Conservation (phyloP, 148 eudicot genomes). For the Selenicereus undatus region DNA sequence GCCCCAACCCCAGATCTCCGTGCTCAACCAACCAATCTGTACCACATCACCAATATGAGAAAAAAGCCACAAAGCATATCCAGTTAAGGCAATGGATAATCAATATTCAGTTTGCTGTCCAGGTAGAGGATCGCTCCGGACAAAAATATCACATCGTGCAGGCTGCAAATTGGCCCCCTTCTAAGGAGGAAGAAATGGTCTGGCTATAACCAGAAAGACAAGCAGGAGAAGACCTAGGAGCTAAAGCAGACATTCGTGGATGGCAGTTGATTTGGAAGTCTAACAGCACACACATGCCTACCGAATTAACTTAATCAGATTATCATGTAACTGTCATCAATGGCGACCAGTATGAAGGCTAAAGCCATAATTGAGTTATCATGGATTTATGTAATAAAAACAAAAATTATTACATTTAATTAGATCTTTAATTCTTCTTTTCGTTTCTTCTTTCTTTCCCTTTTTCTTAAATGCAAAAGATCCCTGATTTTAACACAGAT, state of each 20-base stretch:
- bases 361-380: too few species aligned
- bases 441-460: too few species aligned
- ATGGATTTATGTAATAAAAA: too few species aligned
- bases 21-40: too few species aligned
- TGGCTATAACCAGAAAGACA: background rate
- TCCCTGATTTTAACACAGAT: too few species aligned
- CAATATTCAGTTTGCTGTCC: background rate
- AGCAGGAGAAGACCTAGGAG: background rate
- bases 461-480: too few species aligned
- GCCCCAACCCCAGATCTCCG: too few species aligned
- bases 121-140: background rate
- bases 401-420: too few species aligned
- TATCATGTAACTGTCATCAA: background rate
- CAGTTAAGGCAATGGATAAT: background rate
- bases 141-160: background rate
- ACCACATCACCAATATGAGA: too few species aligned
- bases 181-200: background rate
- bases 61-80: background rate
- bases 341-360: background rate
- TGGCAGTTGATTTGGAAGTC: background rate
- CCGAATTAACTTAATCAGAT: background rate
- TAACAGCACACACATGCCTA: background rate
- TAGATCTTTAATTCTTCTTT: too few species aligned
- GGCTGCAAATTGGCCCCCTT: background rate
- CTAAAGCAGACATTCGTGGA: background rate